Percentiles rank a stretch among this genome's conserved stretches.
These are phyloP conservation scores for Solanum piurae DNA, from an alignment of 257 asterid genomes.

Conservation along the genomic window DNA sequence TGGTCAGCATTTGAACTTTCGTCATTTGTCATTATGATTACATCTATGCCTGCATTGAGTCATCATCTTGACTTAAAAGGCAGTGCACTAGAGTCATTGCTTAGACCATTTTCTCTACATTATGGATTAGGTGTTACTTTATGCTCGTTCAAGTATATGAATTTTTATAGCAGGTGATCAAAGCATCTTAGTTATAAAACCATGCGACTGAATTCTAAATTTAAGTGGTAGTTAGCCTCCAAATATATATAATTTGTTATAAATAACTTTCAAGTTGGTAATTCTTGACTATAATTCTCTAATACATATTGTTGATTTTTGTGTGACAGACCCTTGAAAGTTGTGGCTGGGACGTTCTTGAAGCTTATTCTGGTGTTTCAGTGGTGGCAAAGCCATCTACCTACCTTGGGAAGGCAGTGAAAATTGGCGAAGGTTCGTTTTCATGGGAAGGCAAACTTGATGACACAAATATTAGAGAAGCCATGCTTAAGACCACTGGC, in stretches of 20 bases:
- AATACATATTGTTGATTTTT: not conserved
- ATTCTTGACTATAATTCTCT: not conserved
- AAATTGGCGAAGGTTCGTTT: conserved; percentile 16
- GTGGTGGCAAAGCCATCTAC: conserved; percentile 72
- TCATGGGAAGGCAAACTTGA: conserved; percentile 43
- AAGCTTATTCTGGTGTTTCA: conserved; percentile 72
- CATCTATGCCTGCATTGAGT: not conserved
- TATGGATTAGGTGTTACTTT: not conserved
- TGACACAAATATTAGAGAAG: conserved; percentile 78
- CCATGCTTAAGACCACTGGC: conserved; percentile 61
- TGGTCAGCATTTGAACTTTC: not conserved
- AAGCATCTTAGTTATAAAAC: not conserved
- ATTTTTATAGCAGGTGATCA: not conserved
- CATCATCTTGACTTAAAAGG: not conserved
- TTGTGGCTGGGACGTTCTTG: conserved; percentile 86
- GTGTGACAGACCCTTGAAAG: conserved; percentile 49
- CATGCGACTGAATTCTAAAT: not conserved
- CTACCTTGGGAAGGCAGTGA: conserved; percentile 56
- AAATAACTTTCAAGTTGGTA: not conserved
- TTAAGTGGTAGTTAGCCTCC: not conserved
- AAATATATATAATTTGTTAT: not conserved
- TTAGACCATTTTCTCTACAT: not conserved
- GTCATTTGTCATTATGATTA: not conserved
- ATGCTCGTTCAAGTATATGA: not conserved
- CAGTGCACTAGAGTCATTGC: not conserved